Conservation (phyloP, 106 monocot species). For the Amphibolis antarctica region DNA sequence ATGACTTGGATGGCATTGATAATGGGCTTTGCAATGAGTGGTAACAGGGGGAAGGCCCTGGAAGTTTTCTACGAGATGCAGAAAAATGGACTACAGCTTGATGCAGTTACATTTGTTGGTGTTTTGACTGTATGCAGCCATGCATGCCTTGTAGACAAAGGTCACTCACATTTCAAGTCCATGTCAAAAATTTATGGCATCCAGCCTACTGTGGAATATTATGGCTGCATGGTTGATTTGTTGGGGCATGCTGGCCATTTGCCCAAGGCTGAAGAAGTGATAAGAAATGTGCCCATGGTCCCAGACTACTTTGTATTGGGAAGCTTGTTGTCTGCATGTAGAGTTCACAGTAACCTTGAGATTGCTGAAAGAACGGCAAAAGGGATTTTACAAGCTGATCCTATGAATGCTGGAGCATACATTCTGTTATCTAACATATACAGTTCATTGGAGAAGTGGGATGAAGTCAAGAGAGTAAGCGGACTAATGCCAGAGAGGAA, state of each 20-base stretch:
- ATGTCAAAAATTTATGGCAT: constrained; percentile 47
- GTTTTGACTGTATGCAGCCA: constrained; percentile 54
- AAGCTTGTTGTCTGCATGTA: constrained; percentile 5
- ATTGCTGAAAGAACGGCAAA: constrained; percentile 1
- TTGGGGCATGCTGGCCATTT: constrained; percentile 11
- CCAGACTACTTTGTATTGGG: background rate
- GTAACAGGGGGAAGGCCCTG: constrained; percentile 23
- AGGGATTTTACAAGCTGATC: background rate
- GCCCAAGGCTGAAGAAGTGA: constrained; percentile 1
- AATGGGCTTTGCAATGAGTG: constrained; percentile 33
- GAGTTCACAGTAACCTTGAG: background rate
- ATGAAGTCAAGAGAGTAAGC: background rate
- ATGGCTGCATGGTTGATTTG: constrained; percentile 30
- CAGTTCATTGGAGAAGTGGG: constrained; percentile 3
- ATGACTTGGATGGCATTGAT: constrained; percentile 46
- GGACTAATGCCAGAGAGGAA: constrained; percentile 8
- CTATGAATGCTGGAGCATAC: background rate
- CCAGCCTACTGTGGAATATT: constrained; percentile 48
- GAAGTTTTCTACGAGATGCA: constrained; percentile 29
- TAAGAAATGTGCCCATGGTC: background rate
- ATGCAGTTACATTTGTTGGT: constrained; percentile 20
- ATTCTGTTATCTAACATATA: constrained; percentile 16
- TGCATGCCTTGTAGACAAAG: constrained; percentile 45
- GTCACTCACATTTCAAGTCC: constrained; percentile 27
- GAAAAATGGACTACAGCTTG: constrained; percentile 17